These are phyloP conservation scores for Gliomastix tumulicola DNA, from an alignment of 2,329 filamentous ascomycete genomes.

Conservation along the genomic window DNA sequence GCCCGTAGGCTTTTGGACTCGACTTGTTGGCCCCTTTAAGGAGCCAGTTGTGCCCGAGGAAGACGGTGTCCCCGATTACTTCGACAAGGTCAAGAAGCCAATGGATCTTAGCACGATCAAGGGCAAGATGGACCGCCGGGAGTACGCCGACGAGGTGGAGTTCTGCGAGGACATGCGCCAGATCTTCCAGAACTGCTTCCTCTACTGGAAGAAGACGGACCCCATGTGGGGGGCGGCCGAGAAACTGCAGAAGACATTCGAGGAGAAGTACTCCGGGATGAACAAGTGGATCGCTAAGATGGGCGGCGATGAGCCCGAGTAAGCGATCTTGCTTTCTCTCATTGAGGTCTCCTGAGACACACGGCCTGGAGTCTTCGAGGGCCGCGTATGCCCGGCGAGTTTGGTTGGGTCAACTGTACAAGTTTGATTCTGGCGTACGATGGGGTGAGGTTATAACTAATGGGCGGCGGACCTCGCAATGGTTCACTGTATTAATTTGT, in stretches of 20 bases:
- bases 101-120: constrained; percentile 59
- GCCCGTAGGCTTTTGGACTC: constrained; percentile 53
- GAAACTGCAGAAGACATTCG: constrained; percentile 50
- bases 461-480: no score
- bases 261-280: constrained; percentile 53
- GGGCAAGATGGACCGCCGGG: constrained; percentile 46
- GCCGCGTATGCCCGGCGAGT: no score
- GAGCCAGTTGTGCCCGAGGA: constrained; percentile 49
- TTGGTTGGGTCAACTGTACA: no score
- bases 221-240: constrained; percentile 48
- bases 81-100: constrained; percentile 51
- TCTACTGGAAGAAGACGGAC: constrained; percentile 52
- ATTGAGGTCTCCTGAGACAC: no score
- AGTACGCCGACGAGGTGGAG: constrained; percentile 44
- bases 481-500: no score
- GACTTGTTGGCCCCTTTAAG: constrained; percentile 55
- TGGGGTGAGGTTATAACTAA: no score
- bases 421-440: no score
- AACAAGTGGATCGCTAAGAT: constrained; percentile 53
- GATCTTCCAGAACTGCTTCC: constrained; percentile 58
- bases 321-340: constrained; percentile 1
- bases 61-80: constrained; percentile 55
- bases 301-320: constrained; percentile 27
- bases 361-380: no score
- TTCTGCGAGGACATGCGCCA: constrained; percentile 52